phyloP scores from a whole-genome alignment of 441 rosid genomes.

The Erodium moschatum region DNA sequence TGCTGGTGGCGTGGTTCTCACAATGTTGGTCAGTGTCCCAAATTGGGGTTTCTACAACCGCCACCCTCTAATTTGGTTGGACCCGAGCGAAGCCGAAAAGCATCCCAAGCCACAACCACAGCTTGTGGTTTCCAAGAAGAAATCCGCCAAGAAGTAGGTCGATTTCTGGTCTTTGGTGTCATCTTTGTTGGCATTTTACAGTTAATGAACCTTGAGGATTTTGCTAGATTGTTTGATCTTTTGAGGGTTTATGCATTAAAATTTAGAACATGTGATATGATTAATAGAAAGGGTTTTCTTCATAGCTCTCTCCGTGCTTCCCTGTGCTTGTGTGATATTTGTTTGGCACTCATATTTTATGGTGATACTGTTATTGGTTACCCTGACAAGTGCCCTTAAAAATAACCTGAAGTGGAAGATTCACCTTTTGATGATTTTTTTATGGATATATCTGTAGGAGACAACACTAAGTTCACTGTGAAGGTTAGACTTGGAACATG shows the following conservation, averaged over 20 bases:
- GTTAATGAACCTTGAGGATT: not conserved
- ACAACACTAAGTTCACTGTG: too few species aligned
- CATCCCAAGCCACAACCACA: conserved; percentile 59
- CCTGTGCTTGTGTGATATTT: too few species aligned
- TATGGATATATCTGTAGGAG: too few species aligned
- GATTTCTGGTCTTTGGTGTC: conserved; percentile 7
- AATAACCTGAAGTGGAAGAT: too few species aligned
- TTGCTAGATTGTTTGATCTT: not conserved
- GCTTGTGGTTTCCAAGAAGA: conserved; percentile 47
- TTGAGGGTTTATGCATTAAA: not conserved
- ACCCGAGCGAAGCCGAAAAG: conserved; percentile 67
- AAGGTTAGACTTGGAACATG: too few species aligned
- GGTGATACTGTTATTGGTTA: too few species aligned
- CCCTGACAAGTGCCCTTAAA: too few species aligned
- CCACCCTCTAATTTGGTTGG: conserved; percentile 75
- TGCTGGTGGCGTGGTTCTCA: conserved; percentile 61
- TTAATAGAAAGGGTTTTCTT: not conserved
- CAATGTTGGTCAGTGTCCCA: conserved; percentile 64
- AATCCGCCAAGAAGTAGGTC: conserved; percentile 49
- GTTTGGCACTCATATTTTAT: too few species aligned
- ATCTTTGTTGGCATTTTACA: not conserved
- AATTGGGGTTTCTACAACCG: conserved; percentile 83
- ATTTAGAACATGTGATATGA: not conserved
- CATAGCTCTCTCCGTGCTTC: not conserved
- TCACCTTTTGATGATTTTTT: too few species aligned